Evolutionary conservation across 805 yeast genomes (phyloP).

Genomic region (Kodamaea fukazawae): DNA sequence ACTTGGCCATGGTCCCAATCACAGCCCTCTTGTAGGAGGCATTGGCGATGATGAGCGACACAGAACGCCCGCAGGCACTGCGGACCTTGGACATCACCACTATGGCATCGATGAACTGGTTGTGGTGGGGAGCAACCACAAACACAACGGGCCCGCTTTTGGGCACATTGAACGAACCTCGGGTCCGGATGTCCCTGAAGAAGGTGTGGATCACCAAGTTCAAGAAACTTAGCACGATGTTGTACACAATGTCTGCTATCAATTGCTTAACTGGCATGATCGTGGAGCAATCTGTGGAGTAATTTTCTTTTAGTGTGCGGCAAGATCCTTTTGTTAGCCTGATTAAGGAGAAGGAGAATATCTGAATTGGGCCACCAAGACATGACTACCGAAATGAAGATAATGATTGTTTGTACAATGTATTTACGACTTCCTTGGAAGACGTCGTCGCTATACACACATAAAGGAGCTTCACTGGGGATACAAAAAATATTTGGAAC

Average conservation of each 20-base stretch:
- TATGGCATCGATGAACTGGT: conserved; percentile 41
- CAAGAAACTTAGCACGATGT: conserved; percentile 32
- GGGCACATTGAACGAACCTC: conserved; percentile 41
- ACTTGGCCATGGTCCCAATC: conserved; percentile 31
- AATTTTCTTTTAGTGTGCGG: too few relatives aligned
- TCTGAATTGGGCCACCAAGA: too few relatives aligned
- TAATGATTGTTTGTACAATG: too few relatives aligned
- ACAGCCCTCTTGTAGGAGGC: conserved; percentile 30
- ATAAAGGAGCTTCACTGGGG: too few relatives aligned
- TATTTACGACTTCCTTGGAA: too few relatives aligned
- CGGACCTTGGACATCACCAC: conserved; percentile 37
- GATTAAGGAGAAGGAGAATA: too few relatives aligned
- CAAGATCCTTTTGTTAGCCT: too few relatives aligned
- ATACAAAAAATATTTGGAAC: too few relatives aligned
- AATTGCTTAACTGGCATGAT: background rate
- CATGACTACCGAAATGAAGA: too few relatives aligned
- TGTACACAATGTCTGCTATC: conserved; percentile 17
- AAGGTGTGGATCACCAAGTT: conserved; percentile 36
- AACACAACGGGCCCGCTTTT: conserved; percentile 35
- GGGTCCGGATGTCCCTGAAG: conserved; percentile 37
- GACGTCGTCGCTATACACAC: too few relatives aligned
- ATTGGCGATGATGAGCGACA: conserved; percentile 38
- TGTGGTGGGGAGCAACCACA: conserved; percentile 44
- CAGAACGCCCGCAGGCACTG: conserved; percentile 27
- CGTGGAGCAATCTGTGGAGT: too few relatives aligned